A percentile compares a stretch with the other conserved stretches of the same genome.
phyloP scores from a whole-genome alignment of 2,329 filamentous ascomycete species.

The Exutisphaerella laricina region DNA sequence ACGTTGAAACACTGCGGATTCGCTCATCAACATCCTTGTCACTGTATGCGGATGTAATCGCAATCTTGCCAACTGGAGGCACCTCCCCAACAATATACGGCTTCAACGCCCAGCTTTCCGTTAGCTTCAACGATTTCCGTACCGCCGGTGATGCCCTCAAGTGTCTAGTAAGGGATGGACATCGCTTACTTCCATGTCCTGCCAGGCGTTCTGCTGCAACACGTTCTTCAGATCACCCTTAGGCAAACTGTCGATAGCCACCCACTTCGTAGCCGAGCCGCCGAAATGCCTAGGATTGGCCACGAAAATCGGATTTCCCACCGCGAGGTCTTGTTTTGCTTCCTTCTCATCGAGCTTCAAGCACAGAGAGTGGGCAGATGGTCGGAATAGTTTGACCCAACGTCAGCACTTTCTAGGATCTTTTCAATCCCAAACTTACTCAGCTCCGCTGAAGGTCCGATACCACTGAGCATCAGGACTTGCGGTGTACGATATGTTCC shows the following conservation, averaged over 20 bases:
- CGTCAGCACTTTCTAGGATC: slow-evolving; percentile 52
- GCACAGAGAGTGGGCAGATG: slow-evolving; percentile 33
- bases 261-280: not conserved
- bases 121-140: not conserved
- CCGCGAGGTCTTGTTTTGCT: not conserved
- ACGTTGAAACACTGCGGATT: not conserved
- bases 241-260: slow-evolving; percentile 3
- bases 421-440: slow-evolving; percentile 48
- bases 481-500: slow-evolving; percentile 38
- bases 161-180: too few relatives aligned
- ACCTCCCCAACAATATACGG: not conserved
- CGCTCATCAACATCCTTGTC: slow-evolving; percentile 4
- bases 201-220: slow-evolving; percentile 2
- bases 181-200: too few relatives aligned
- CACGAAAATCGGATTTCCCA: slow-evolving; percentile 2
- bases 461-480: slow-evolving; percentile 53
- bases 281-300: not conserved
- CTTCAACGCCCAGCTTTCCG: not conserved
- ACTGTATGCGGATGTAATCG: not conserved
- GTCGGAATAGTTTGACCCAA: slow-evolving; percentile 57
- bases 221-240: not conserved
- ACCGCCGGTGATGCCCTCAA: not conserved
- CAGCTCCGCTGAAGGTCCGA: slow-evolving; percentile 53
- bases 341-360: slow-evolving; percentile 4
- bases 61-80: not conserved